Evolutionary conservation across 2,329 filamentous ascomycete species (phyloP), one percentile per base, ranked within the genome.

Genomic region (Colletotrichum musicola): DNA sequence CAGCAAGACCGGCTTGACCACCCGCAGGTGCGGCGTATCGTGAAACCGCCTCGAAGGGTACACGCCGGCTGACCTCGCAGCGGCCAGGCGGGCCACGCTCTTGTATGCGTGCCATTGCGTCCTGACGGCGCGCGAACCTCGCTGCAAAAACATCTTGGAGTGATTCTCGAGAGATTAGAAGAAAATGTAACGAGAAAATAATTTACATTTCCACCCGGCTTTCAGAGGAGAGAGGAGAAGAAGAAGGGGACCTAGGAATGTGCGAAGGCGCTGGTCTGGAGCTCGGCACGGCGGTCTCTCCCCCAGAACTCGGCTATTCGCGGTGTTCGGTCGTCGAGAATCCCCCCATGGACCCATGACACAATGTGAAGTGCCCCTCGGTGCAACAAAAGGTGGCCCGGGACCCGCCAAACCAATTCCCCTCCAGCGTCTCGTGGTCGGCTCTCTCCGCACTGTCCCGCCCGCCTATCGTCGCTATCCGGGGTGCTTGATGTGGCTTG

Each of bases 1-100:
- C 68, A 97, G 81, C 47, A 95, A 76, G 68, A 96, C 94, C 1
- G 93, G 93, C 81, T 95, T 95, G 54, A 96, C 85, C 1, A 86
- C 88, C 58, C 81, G 82, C 53, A 87, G 74, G 16, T 77, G 79
- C 71, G 80, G 79, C 18, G 86, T 85, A 50, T 83, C 82, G 70
- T 88, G 85, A 74, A 89, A 88, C 68, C 81, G 82, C 73, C 84
- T 82, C 30, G 78, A 73, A 62, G 77, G 71, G 67, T 75, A 72
- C 57, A 75, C 74, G 56, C 68, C 75, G 70, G 72, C 76, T 71
- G 75, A 72, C 74, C 74, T 73, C 72, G 70, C 75, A 70, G 76
- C 73, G 61, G 77, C 75, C 73, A 80, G 75, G 68, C 77, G 80
- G 72, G 77, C 74, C 68, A 82, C 72, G 72, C 79, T 77, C 67